Base-by-base conservation (phyloP, 2,329 filamentous ascomycete genomes). In the Colletotrichum trifolii region DNA sequence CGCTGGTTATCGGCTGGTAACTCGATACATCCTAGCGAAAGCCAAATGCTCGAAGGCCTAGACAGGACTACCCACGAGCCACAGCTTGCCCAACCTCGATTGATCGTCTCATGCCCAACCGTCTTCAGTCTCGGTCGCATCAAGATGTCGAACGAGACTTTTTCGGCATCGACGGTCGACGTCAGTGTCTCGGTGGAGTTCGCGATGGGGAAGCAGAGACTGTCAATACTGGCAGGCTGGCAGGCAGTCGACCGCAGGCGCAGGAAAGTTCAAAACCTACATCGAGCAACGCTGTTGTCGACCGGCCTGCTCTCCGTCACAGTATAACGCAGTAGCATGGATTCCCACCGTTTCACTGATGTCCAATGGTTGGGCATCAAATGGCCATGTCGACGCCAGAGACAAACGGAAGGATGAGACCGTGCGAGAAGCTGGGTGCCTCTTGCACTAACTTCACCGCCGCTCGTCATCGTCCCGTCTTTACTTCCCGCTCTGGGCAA, bases 21-120 rank as follows among this genome's bases (percentile, higher is more conserved):
- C 25, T 62, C 35, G 46, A 61, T 25, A 38, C 42, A 49, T 60
- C 48, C 43, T 43, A 39, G 50, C 34, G 12, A 52, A 17, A 6
- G 42, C 35, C 46, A 45, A 52, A 40, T 43, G 40, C 13, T 46
- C 40, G 9, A 12, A 12, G 62, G 39, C 55, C 62, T 55, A 52
- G 50, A 61, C 42, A 7, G 50, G 57, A 52, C 62, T 61, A 61
- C 57, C 33, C 62, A 62, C 57, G 46, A 61, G 61, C 61, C 61
- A 55, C 56, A 35, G 49, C 38, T 50, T n/a, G 34, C 25, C 58
- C 38, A 42, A 43, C 42, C 33, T n/a, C 42, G 11, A 40, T n/a
- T 47, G 11, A 40, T 57, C 47, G 42, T 53, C 62, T 52, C 62
- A 65, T 53, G 52, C 52, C 39, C 42, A 53, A 12, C 34, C 8